Evolutionary conservation across 1,139 yeast genomes (phyloP), one percentile per base, ranked within the genome.

Genomic region (Suhomyces kunorum): DNA sequence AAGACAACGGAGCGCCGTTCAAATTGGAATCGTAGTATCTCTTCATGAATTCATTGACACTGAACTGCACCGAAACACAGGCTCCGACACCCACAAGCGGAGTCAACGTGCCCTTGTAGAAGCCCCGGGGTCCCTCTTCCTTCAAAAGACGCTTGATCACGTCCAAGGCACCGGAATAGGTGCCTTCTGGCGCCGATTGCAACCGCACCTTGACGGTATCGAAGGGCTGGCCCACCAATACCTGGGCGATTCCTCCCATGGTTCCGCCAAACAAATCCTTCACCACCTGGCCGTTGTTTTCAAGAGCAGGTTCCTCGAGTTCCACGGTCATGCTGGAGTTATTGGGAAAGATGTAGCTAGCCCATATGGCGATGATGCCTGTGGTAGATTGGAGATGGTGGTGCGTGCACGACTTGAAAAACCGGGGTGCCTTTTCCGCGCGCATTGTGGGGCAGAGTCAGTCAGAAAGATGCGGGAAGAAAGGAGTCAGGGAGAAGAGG

Each of bases 11-110:
- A 25, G 62, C 60, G 36, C 82, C 72, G 30, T 63, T 55, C 24
- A 68, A 58, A 34, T 58, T 59, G 38, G 70, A 64, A 43, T 65
- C 70, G 56, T 82, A 86, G 47, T 72, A 63, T 54, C 98, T 75
- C 65, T 92, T 92, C 96, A 90, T 88, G 55, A 76, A 87, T 61
- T 92, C 98, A 58, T 90, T 90, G 28, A 88, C 95, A 32, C 96
- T 92, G 57, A 73, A 73, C 49, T 73, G 78, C 32, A 89, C 85
- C 3, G 96, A 87, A 14, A 89, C 86, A 69, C 95, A 86, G 0
- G 96, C 96, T 42, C 98, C 98, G 27, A 89, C 94, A 31, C 97
- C 98, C 31, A 89, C 66, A 53, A 90, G 71, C 4, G 98, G 98
- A 6, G 81, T 75, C 51, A 69, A 54, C 0, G 96, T 89, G 26